Percentiles rank a stretch among this genome's conserved stretches.
These are phyloP conservation scores for Pisolithus microcarpus DNA, from an alignment of 768 basidiomycete species.

Conservation along the genomic window DNA sequence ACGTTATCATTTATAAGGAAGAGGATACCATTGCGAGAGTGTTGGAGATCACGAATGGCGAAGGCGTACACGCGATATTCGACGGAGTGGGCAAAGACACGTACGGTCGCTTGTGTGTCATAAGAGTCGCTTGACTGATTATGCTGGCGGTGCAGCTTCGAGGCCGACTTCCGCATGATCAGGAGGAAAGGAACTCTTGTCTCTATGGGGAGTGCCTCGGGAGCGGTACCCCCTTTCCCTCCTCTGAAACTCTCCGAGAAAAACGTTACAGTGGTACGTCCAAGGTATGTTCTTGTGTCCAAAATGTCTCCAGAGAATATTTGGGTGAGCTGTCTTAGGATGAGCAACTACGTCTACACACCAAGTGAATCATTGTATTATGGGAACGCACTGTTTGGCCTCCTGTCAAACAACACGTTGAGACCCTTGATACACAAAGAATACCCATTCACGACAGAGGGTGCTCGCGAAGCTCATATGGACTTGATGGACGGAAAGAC, in stretches of 20 bases:
- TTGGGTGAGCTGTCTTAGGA: constrained; percentile 32
- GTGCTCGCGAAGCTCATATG: constrained; percentile 64
- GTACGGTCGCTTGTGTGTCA: constrained; percentile 27
- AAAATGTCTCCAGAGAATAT: background rate
- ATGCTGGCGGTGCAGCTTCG: constrained; percentile 43
- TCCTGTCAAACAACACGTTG: constrained; percentile 51
- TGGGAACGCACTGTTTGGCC: constrained; percentile 52
- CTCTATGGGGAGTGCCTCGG: constrained; percentile 88
- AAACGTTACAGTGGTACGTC: constrained; percentile 72
- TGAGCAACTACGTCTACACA: constrained; percentile 67
- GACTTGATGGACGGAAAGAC: constrained; percentile 76
- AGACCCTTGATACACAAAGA: constrained; percentile 66
- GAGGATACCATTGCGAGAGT: constrained; percentile 72
- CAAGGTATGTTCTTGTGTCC: constrained; percentile 43
- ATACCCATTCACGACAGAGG: constrained; percentile 81
- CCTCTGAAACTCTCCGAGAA: constrained; percentile 70
- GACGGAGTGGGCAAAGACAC: constrained; percentile 98
- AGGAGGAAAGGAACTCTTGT: constrained; percentile 87
- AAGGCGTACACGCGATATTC: constrained; percentile 80
- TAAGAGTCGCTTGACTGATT: background rate
- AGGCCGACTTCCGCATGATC: constrained; percentile 72
- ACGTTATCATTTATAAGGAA: constrained; percentile 75
- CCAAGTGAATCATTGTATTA: constrained; percentile 68
- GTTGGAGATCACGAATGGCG: constrained; percentile 65
- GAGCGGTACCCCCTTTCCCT: constrained; percentile 68